Evolutionary conservation across 208 protist species (phyloP).

Genomic region (Leptomonas pyrrhocoris): DNA sequence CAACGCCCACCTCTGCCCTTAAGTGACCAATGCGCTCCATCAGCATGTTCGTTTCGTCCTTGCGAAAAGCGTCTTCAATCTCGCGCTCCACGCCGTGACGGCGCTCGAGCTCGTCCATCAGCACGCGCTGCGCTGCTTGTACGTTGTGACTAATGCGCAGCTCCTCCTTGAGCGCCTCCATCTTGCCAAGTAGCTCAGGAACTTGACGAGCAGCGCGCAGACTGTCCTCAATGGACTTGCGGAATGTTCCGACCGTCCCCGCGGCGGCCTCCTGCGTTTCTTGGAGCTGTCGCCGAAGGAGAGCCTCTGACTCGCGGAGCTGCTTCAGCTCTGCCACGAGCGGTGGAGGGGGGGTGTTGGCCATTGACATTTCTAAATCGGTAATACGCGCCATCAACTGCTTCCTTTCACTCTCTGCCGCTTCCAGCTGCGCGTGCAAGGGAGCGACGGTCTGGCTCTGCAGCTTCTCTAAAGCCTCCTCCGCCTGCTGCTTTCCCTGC

Average conservation of each 20-base stretch:
- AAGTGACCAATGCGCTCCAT: conserved; percentile 22
- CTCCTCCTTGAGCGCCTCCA: conserved; percentile 40
- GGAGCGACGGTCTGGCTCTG: conserved; percentile 37
- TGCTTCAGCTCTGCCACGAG: conserved; percentile 63
- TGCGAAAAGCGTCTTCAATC: conserved; percentile 21
- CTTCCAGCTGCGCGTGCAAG: conserved; percentile 57
- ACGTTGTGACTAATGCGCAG: conserved; percentile 20
- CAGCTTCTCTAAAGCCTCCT: conserved; percentile 37
- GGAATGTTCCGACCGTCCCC: conserved; percentile 23
- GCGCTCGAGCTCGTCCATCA: conserved; percentile 31
- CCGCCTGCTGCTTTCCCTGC: conserved; percentile 42
- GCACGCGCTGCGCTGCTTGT: conserved; percentile 28
- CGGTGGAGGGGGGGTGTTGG: conserved; percentile 38
- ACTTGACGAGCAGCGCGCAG: conserved; percentile 26
- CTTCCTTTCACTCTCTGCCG: conserved; percentile 47
- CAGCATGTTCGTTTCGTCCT: conserved; percentile 29
- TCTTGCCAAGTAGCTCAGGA: conserved; percentile 27
- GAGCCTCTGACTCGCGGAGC: conserved; percentile 54
- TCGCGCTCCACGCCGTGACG: conserved; percentile 30
- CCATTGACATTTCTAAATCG: conserved; percentile 44
- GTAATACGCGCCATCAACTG: conserved; percentile 39
- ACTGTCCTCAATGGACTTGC: conserved; percentile 32
- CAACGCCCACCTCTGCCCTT: conserved; percentile 23
- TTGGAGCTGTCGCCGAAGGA: conserved; percentile 55
- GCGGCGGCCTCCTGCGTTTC: conserved; percentile 34